Evolutionary conservation across 148 eudicot species (phyloP), one percentile per base, ranked within the genome.

Genomic region (Beta vulgaris): DNA sequence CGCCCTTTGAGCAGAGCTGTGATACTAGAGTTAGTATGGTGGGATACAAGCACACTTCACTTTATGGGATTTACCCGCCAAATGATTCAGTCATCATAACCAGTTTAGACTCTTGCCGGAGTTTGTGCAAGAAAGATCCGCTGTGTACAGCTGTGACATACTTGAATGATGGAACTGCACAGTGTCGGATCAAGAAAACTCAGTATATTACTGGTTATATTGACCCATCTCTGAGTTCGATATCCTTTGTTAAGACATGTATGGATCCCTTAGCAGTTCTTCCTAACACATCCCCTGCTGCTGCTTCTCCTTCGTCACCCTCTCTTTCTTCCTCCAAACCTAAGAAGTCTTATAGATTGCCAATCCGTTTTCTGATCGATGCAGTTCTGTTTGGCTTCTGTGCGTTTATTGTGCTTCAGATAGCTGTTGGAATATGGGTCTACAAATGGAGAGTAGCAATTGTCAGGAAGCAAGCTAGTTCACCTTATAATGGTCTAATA

Each of bases 161-260:
- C 78, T 79, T 61, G 43, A 84, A 86, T 65, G 83, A 89, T 48
- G 86, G 84, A 12, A 76, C 85, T 59, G 82, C 88, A 66, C 65
- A 61, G n/a, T 89, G 93, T 84, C 68, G 73, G 71, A 32, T 84
- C 36, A 84, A 54, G 80, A 83, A 36, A 80, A 87, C 88, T 4
- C 86, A 43, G 25, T 89, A 85, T 74, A 65, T 85, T 36, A 83
- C 85, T 62, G 93, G 93, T 35, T 76, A 81, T 72, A 77, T 75
- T 2, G 78, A 78, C 55, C 84, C 89, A 25, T 85, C 88, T 74
- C 63, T 87, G 42, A 60, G 74, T 40, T 83, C 86, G 12, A 53
- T 81, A 36, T 85, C 93, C 55, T 86, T 82, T 68, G 89, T 87
- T n/a, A 89, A 86, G 84, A 84, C 58, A 11, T 89, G 93, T 78